Percentiles rank a stretch among this genome's conserved stretches.
These are phyloP conservation scores for Kurtzmaniella natalensis DNA, from an alignment of 1,139 yeast species.

Conservation along the genomic window DNA sequence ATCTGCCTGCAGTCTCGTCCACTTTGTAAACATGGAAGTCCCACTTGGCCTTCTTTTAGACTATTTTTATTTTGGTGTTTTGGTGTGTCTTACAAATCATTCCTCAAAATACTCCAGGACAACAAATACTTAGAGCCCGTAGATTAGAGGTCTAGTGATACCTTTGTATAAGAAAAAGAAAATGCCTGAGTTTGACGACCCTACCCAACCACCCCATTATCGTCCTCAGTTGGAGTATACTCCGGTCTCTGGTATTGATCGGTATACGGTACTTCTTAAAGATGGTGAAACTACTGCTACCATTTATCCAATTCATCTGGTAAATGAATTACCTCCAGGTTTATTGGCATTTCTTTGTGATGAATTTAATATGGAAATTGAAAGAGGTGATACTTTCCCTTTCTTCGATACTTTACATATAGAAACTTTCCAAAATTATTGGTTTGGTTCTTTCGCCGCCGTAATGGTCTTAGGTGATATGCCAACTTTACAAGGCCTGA, in stretches of 20 bases:
- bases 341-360: conserved; percentile 78
- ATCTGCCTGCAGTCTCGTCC: conserved; percentile 1
- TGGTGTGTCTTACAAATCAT: not conserved
- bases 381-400: conserved; percentile 83
- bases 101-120: conserved; percentile 4
- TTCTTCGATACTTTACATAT: conserved; percentile 72
- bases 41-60: too few relatives aligned
- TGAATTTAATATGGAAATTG: conserved; percentile 90
- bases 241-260: conserved; percentile 29
- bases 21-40: too few relatives aligned
- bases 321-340: conserved; percentile 67
- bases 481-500: conserved; percentile 49
- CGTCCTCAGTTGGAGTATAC: conserved; percentile 32
- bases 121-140: not conserved
- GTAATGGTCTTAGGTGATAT: conserved; percentile 82
- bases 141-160: conserved; percentile 3
- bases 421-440: conserved; percentile 70
- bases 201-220: conserved; percentile 27
- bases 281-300: conserved; percentile 94
- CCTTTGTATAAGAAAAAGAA: too few relatives aligned
- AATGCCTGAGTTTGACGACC: conserved; percentile 39
- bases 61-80: too few relatives aligned
- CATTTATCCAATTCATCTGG: conserved; percentile 73
- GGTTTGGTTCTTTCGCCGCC: conserved; percentile 86
- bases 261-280: conserved; percentile 67